Evolutionary conservation across 2,329 filamentous ascomycete genomes (phyloP).

Genomic region (Thyridium curvatum): DNA sequence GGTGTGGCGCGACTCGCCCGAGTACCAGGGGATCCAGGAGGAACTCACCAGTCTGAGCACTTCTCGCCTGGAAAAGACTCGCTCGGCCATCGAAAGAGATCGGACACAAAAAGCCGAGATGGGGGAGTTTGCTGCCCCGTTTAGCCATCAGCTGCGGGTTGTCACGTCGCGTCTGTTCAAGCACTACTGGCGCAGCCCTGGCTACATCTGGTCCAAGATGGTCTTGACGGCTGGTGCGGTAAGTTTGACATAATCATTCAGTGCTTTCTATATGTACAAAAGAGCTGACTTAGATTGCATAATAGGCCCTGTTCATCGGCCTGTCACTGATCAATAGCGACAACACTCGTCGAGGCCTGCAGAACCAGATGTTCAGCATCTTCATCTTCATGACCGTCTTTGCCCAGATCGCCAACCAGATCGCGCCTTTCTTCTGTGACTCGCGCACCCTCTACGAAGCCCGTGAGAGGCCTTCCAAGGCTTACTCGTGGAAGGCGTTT

Average conservation of each 20-base stretch:
- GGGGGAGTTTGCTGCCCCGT: too few species aligned
- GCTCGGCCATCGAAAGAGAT: too few species aligned
- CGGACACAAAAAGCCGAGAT: too few species aligned
- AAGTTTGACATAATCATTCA: conserved; percentile 11
- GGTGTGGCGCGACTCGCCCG: conserved; percentile 32
- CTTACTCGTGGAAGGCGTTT: conserved; percentile 56
- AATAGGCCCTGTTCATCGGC: conserved; percentile 48
- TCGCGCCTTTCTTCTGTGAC: conserved; percentile 58
- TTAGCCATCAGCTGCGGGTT: too few species aligned
- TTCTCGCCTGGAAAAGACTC: too few species aligned
- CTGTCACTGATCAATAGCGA: conserved; percentile 50
- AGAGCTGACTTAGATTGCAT: conserved; percentile 16
- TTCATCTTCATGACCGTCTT: conserved; percentile 54
- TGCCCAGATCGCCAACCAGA: conserved; percentile 49
- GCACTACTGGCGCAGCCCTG: conserved; percentile 3
- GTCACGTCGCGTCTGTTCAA: too few species aligned
- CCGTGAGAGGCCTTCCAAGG: conserved; percentile 50
- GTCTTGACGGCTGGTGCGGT: conserved; percentile 24
- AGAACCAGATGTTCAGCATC: conserved; percentile 53
- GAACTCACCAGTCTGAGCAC: too few species aligned
- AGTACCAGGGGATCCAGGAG: conserved; percentile 9
- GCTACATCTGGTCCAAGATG: conserved; percentile 10
- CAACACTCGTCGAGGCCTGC: conserved; percentile 47
- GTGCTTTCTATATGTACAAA: too few species aligned
- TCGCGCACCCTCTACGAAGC: conserved; percentile 54